Evolutionary conservation across 1,284 basidiomycete genomes (phyloP), one percentile per base, ranked within the genome.

Genomic region (Inonotus hispidus): DNA sequence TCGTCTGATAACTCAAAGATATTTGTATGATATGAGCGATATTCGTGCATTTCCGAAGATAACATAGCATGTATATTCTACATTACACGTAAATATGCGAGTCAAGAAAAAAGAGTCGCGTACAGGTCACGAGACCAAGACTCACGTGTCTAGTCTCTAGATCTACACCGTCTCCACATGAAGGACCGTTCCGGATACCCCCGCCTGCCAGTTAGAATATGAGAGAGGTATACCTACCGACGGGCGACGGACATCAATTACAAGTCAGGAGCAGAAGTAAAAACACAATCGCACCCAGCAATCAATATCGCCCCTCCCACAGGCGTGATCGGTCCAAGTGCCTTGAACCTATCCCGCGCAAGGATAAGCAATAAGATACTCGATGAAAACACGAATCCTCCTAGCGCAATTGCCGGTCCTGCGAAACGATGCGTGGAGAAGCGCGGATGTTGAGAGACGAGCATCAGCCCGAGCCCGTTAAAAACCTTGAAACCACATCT

Each of bases 311-410:
- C 63, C 1, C 87, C 91, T 2, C 90, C 91, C 19, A 93, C 65
- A 0, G 91, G 92, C 13, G 91, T 93, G 50, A 91, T 71, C 2
- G 89, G 90, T 0, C 90, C 91, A 49, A 92, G 69, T 62, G 82
- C 78, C 68, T 74, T 84, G 65, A 83, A 73, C 46, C 85, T 74
- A 53, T 86, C 84, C 11, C 77, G 73, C 61, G 79, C 78, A 46
- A 90, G 71, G 19, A 90, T 81, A 45, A 92, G 74, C 0, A 76
- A 75, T 68, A 87, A 81, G 67, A 93, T 90, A 61, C 82, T 85
- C 0, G 85, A 84, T 16, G 88, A 90, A 72, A 94, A 93, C 3
- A 90, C 58, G 1, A 81, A 61, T 0, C 82, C 78, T 1, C 92
- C 91, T 1, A 72, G 71, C 13, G 81, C 77, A 60, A 92, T 84